A percentile compares a stretch with the other conserved stretches of the same genome.
Conservation (phyloP, 1,139 yeast genomes). For the Ogataea hybrid region DNA sequence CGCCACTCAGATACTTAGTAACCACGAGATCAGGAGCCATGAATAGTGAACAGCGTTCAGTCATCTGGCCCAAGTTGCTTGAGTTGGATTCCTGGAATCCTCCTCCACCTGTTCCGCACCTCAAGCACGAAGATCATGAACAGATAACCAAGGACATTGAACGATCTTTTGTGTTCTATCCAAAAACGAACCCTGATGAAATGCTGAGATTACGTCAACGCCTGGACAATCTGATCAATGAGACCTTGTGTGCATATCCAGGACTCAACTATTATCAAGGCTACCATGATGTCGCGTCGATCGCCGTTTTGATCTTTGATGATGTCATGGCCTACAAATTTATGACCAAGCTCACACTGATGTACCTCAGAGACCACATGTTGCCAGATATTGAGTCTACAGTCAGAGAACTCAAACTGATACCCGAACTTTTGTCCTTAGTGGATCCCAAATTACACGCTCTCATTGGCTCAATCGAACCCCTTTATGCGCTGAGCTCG, state of each 20-base stretch:
- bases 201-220: conserved; percentile 35
- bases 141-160: conserved; percentile 79
- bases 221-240: conserved; percentile 48
- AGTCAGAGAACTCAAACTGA: conserved; percentile 58
- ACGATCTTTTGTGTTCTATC: conserved; percentile 56
- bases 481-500: conserved; percentile 71
- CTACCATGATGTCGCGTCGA: conserved; percentile 80
- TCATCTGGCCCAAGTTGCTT: conserved; percentile 49
- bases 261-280: conserved; percentile 83
- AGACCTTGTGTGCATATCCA: conserved; percentile 61
- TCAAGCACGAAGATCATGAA: conserved; percentile 63
- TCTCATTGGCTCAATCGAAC: conserved; percentile 44
- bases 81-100: conserved; percentile 20
- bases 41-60: conserved; percentile 38
- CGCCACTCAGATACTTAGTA: conserved; percentile 34
- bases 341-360: conserved; percentile 57
- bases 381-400: conserved; percentile 66
- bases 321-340: conserved; percentile 44
- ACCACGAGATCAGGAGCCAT: conserved; percentile 49
- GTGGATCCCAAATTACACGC: conserved; percentile 53
- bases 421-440: conserved; percentile 57
- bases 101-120: not conserved
- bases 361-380: conserved; percentile 83
- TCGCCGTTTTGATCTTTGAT: conserved; percentile 55
- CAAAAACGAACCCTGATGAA: conserved; percentile 25